These are phyloP conservation scores for Cryptococcus amylolentus DNA, from an alignment of 1,284 basidiomycete species.

Conservation along the genomic window DNA sequence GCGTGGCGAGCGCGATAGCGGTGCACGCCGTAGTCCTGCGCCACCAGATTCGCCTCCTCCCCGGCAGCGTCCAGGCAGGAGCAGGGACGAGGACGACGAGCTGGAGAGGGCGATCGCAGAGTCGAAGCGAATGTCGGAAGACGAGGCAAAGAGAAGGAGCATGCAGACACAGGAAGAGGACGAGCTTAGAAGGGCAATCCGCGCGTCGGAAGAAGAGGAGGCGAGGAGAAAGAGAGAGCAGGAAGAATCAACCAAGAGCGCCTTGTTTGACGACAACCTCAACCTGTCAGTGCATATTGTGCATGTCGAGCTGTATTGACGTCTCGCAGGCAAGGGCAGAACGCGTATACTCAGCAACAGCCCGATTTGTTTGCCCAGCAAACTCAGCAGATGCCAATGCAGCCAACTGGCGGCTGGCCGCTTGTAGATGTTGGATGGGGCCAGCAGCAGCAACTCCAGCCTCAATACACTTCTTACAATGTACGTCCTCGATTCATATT, in stretches of 20 bases:
- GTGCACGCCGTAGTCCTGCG: slow-evolving; percentile 30
- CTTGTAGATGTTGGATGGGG: slow-evolving; percentile 60
- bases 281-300: slow-evolving; percentile 57
- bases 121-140: slow-evolving; percentile 71
- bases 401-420: slow-evolving; percentile 51
- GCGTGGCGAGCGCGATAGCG: slow-evolving; percentile 53
- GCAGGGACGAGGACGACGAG: slow-evolving; percentile 69
- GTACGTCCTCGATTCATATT: slow-evolving; percentile 24
- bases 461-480: slow-evolving; percentile 59
- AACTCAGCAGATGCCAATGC: slow-evolving; percentile 31
- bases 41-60: background rate
- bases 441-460: slow-evolving; percentile 54
- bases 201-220: slow-evolving; percentile 84
- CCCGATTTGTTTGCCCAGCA: slow-evolving; percentile 42
- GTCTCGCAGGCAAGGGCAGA: slow-evolving; percentile 24
- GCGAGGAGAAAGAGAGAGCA: slow-evolving; percentile 63
- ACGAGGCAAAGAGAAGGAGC: slow-evolving; percentile 62
- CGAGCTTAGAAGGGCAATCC: slow-evolving; percentile 73
- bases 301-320: background rate
- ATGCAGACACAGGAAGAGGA: slow-evolving; percentile 57
- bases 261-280: slow-evolving; percentile 80
- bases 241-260: slow-evolving; percentile 68
- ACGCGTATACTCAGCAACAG: slow-evolving; percentile 39
- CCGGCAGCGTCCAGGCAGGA: slow-evolving; percentile 14
- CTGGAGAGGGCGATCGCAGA: slow-evolving; percentile 77